Base-by-base conservation (phyloP, 176 grass and related monocot species). In the Avena eriantha region DNA sequence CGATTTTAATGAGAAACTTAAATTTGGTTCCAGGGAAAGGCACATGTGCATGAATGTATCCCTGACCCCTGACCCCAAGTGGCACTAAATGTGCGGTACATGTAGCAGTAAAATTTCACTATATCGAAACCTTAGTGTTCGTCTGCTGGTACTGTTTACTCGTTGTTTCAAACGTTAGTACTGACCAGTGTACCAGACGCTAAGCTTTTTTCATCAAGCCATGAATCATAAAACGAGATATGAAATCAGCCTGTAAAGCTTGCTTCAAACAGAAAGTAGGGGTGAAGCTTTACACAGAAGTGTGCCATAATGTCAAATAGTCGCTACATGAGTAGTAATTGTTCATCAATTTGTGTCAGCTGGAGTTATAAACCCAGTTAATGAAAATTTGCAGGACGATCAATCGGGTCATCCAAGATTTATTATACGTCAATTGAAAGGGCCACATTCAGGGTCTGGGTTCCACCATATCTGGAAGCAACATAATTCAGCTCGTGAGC, bases 71-170 rank as follows among this genome's bases (percentile, higher is more conserved):
- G 51, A 11, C 45, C 17, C 50, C 31, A 51, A 67, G 77, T 66
- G 76, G 17, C 18, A 80, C 64, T 84, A 54, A 73, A 53, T 84
- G 46, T 5, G 45, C 0, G 29, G 46, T 18, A 65, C 54, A 43
- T 65, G 76, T 15, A 7, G 57, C 47, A 75, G 67, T 9, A 23
- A 35, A 15, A 13, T 64, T 23, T 39, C 19, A 5, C 19, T 3
- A 41, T 49, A 65, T 55, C 76, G 79, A 43, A 43, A 14, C 45
- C 29, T 70, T 35, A 35, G 78, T 24, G 35, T 59, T 58, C 43
- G 4, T 86, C 17, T 50, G 82, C 57, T 10, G 69, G 43, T 67
- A 80, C 56, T 84, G 34, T 79, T 64, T 41, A n/a, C 31, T 49
- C 10, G 9, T 50, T 34, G 18, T 5, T 16, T 80, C 19, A 4